Evolutionary conservation across 805 yeast species (phyloP), one percentile per base, ranked within the genome.

Genomic region (Starmerella bombicola): DNA sequence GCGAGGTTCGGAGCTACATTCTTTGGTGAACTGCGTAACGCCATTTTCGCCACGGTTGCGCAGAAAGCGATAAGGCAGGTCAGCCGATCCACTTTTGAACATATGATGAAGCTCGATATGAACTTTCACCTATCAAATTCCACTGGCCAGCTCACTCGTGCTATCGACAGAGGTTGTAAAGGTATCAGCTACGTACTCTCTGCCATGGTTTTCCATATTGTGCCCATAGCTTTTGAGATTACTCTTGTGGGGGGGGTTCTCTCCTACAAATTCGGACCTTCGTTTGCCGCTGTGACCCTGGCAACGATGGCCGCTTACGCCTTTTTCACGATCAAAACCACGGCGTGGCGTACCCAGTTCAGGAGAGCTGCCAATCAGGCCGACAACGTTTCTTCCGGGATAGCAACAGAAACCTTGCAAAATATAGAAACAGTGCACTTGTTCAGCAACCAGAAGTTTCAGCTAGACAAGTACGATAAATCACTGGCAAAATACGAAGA

Each of bases 191-290:
- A 81, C 53, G 96, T 91, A 4, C 65, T 91, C 35, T 76, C 82
- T 28, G 95, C 97, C 2, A 82, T 88, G 94, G 95, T 91, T n/a
- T 88, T 91, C 66, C 97, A 91, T 58, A 86, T 91, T 28, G 66
- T 88, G 25, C 98, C 98, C 7, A 80, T 88, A 30, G 70, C 93
- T 3, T 80, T 91, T 57, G 98, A 91, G 59, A 91, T 91, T 39
- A 71, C 81, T 3, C 78, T 91, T 41, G 98, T 91, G 10, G 82
- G 95, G 57, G 95, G 96, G 42, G 80, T 91, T 33, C 66, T 91
- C 50, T 84, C 95, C 13, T 88, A 86, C 59, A 88, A 88, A 58
- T 91, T 84, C 57, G 98, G 98, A 20, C 61, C 73, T 2, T 68
- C 78, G 19, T 91, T 84, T 64, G 96, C 98, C 2, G 83, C 81